Evolutionary conservation across 441 rosid genomes (phyloP).

Genomic region (Aquilaria agallochum): DNA sequence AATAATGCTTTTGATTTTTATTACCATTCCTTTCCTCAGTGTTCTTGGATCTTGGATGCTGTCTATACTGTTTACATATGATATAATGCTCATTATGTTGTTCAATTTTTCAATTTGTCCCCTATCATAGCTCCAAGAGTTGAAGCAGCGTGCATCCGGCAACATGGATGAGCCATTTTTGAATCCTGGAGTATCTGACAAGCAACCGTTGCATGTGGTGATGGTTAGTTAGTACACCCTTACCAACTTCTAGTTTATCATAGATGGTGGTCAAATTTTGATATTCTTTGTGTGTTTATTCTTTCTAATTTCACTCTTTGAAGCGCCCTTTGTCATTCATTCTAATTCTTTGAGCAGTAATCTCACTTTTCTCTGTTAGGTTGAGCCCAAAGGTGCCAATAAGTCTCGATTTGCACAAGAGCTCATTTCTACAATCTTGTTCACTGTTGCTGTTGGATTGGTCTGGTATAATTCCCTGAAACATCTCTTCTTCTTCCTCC

Average conservation of each 20-base stretch:
- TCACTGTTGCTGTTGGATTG: constrained; percentile 80
- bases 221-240: constrained; percentile 49
- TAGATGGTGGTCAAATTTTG: background rate
- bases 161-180: constrained; percentile 59
- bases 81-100: too few species aligned
- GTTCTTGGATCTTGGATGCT: background rate
- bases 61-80: too few species aligned
- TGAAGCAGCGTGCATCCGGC: constrained; percentile 85
- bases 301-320: background rate
- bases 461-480: constrained; percentile 55
- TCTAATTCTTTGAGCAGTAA: background rate
- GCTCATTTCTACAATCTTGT: constrained; percentile 82
- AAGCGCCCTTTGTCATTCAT: background rate
- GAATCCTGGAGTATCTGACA: constrained; percentile 88
- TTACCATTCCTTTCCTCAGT: background rate
- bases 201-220: constrained; percentile 91
- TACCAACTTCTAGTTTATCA: constrained; percentile 3
- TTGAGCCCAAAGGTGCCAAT: constrained; percentile 77
- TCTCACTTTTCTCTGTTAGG: constrained; percentile 38
- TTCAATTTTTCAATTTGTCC: too few species aligned
- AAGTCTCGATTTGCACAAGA: constrained; percentile 84
- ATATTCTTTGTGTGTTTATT: background rate
- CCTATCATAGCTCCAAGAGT: constrained; percentile 65
- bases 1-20: background rate
- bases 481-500: background rate